Percentiles rank a stretch among this genome's conserved stretches.
Evolutionary conservation across 129 eudicot genomes (phyloP).

Genomic region (Chrysanthemum lavandulifolium): DNA sequence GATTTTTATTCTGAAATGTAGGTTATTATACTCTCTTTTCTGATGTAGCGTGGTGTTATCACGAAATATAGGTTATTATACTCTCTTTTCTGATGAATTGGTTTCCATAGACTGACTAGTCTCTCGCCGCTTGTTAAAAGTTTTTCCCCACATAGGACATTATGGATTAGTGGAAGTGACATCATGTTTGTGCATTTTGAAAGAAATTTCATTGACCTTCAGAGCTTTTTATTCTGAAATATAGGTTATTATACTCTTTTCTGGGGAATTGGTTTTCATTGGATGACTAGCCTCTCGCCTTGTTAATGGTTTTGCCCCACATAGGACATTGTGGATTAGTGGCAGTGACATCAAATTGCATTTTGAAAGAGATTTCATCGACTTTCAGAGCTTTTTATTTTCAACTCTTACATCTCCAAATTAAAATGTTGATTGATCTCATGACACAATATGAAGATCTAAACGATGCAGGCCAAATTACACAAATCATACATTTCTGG

Average conservation of each 20-base stretch:
- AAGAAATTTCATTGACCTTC: too few relatives aligned
- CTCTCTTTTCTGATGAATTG: neutral
- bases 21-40: neutral
- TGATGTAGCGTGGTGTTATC: too few relatives aligned
- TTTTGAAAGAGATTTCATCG: too few relatives aligned
- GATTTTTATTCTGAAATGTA: neutral
- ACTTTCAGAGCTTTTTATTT: too few relatives aligned
- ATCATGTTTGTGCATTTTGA: too few relatives aligned
- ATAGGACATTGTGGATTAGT: neutral
- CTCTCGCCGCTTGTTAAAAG: neutral
- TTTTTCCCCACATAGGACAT: constrained; percentile 1
- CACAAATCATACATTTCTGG: neutral
- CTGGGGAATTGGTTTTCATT: neutral
- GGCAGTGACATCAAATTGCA: too few relatives aligned
- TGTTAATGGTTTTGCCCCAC: constrained; percentile 3
- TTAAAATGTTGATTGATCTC: constrained; percentile 1
- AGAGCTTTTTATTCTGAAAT: neutral
- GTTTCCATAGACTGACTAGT: constrained; percentile 2
- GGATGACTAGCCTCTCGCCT: constrained; percentile 7
- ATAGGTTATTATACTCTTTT: neutral
- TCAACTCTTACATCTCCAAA: too few relatives aligned
- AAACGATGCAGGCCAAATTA: neutral
- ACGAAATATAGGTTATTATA: neutral
- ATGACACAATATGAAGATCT: neutral
- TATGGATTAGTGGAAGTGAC: neutral